These are phyloP conservation scores for Citrus reticulata DNA, from an alignment of 345 rosid species.

Conservation along the genomic window DNA sequence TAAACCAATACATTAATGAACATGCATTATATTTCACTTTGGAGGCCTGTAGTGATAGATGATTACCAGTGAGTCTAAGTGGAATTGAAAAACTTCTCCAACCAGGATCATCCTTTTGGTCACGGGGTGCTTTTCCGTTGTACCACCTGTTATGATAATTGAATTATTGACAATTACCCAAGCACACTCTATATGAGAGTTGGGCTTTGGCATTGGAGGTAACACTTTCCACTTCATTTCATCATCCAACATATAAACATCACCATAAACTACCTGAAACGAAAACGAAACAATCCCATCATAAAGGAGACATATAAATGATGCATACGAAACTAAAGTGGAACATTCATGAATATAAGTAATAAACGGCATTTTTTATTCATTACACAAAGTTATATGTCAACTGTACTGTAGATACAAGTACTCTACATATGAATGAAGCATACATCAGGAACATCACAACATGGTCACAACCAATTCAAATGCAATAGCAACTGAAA, in stretches of 20 bases:
- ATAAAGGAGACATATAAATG: neutral
- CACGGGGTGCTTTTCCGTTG: conserved; percentile 77
- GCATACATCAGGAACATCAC: neutral
- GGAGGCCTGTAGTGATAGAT: neutral
- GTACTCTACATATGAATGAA: neutral
- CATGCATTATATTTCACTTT: neutral
- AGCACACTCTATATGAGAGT: conserved; percentile 78
- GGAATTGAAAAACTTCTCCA: conserved; percentile 74
- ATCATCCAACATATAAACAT: conserved; percentile 77
- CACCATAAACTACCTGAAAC: conserved; percentile 64
- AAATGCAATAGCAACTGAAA: neutral
- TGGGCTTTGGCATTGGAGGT: conserved; percentile 75
- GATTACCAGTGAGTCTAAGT: conserved; percentile 53
- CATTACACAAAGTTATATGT: neutral
- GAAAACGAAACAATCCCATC: neutral
- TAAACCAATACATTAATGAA: neutral
- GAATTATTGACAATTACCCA: conserved; percentile 82
- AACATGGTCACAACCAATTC: neutral
- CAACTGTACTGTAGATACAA: neutral
- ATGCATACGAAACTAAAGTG: neutral
- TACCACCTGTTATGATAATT: conserved; percentile 69
- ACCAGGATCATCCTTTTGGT: conserved; percentile 73
- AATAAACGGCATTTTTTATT: neutral
- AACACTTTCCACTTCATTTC: conserved; percentile 69
- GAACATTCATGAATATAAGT: neutral